Conservation (phyloP, 164 flowering plant species). For the Warburgia ugandensis region DNA sequence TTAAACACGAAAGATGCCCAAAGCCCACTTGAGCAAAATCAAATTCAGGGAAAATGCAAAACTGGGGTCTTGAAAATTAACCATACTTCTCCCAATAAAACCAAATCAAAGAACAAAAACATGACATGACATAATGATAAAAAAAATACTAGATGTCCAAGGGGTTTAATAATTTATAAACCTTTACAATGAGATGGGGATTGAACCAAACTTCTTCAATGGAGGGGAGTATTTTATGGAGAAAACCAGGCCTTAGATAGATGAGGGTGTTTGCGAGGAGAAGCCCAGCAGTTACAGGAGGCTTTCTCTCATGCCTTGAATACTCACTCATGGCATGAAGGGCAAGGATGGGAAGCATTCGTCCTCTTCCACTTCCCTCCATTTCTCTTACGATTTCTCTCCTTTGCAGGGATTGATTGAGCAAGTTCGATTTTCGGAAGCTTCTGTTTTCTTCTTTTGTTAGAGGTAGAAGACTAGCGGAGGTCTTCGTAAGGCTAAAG, state of each 20-base stretch:
- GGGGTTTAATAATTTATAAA: neutral
- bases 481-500: no score
- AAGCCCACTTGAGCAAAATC: no score
- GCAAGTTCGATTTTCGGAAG: no score
- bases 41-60: no score
- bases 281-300: conserved; percentile 88
- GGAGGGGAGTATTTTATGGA: conserved; percentile 53
- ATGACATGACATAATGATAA: no score
- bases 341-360: conserved; percentile 73
- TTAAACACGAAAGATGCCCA: no score
- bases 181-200: conserved; percentile 83
- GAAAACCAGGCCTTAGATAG: conserved; percentile 56
- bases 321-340: conserved; percentile 62
- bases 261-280: conserved; percentile 76
- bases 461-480: no score
- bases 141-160: no score
- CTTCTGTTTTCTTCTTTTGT: no score
- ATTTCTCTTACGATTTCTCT: conserved; percentile 17
- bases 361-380: conserved; percentile 38
- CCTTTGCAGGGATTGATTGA: no score
- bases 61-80: no score
- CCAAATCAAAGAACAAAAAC: neutral
- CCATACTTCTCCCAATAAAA: no score
- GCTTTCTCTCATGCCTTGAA: conserved; percentile 55
- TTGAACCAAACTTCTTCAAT: conserved; percentile 82